A percentile compares a stretch with the other conserved stretches of the same genome.
Evolutionary conservation across 805 yeast genomes (phyloP).

Genomic region (Candida sphagnicola): DNA sequence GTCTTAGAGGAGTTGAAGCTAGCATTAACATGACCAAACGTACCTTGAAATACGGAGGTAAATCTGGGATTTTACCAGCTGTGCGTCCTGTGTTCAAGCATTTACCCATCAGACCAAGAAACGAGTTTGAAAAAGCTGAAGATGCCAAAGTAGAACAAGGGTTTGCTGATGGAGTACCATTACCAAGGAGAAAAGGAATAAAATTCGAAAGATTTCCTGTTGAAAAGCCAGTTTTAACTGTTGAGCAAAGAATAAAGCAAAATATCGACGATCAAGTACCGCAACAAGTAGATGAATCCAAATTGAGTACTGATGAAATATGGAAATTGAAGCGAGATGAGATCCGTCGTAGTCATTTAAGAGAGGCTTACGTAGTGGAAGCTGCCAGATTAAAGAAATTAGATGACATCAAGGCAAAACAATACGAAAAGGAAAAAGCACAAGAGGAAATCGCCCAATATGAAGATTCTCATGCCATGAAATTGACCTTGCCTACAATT

Average conservation of each 20-base stretch:
- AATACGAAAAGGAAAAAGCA: constrained; percentile 25
- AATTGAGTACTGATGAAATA: constrained; percentile 30
- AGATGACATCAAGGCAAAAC: constrained; percentile 23
- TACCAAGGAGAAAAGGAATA: constrained; percentile 54
- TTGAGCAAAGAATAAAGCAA: constrained; percentile 52
- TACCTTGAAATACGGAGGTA: constrained; percentile 50
- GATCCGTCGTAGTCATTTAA: constrained; percentile 68
- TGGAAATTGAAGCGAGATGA: constrained; percentile 53
- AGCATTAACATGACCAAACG: constrained; percentile 42
- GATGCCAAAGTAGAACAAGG: constrained; percentile 50
- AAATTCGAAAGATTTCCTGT: constrained; percentile 50
- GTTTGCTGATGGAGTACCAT: constrained; percentile 66
- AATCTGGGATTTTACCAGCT: constrained; percentile 79
- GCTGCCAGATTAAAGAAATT: constrained; percentile 43
- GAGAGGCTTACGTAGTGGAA: constrained; percentile 56
- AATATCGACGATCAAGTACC: constrained; percentile 48
- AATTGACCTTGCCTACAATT: constrained; percentile 76
- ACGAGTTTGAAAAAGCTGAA: constrained; percentile 38
- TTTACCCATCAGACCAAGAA: constrained; percentile 54
- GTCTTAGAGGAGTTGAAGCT: not conserved
- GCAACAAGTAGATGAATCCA: constrained; percentile 25
- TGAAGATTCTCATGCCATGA: constrained; percentile 50
- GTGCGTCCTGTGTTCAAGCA: constrained; percentile 69
- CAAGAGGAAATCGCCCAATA: constrained; percentile 21
- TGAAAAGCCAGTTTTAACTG: constrained; percentile 51